A percentile compares a stretch with the other conserved stretches of the same genome.
Evolutionary conservation across 169 alveolate species (phyloP).

Genomic region (Theileria sp.): DNA sequence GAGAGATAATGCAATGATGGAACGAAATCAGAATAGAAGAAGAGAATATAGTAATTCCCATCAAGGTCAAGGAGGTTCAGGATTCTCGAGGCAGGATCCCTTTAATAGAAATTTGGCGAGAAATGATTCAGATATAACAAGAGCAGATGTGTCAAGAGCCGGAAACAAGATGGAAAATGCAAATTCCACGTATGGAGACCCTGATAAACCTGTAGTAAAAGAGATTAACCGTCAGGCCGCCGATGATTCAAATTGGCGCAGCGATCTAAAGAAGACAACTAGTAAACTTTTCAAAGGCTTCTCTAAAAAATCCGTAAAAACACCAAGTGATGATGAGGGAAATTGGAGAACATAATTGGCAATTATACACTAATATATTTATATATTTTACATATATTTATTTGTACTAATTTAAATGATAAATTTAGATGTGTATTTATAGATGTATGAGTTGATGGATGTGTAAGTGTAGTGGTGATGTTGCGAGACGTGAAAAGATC

Average conservation of each 20-base stretch:
- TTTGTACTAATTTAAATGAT: no score
- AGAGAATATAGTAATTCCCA: not conserved
- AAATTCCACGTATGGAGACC: not conserved
- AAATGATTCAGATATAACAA: not conserved
- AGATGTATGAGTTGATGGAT: not conserved
- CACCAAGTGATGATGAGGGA: constrained; percentile 16
- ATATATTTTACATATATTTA: no score
- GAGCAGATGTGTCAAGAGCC: not conserved
- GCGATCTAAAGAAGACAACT: not conserved
- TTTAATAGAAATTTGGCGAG: not conserved
- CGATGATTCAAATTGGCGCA: constrained; percentile 19
- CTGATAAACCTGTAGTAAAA: not conserved
- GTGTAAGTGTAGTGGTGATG: not conserved
- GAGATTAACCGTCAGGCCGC: not conserved
- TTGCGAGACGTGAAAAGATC: constrained; percentile 8
- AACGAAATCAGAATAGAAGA: not conserved
- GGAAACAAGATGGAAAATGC: not conserved
- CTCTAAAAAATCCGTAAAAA: not conserved
- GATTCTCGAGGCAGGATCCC: not conserved
- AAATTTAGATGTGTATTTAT: no score
- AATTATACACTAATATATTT: not conserved
- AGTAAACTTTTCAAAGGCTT: constrained; percentile 7
- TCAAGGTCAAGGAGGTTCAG: not conserved
- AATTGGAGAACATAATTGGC: constrained; percentile 10
- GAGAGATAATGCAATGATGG: not conserved